These are phyloP conservation scores for Termitomyces sp. DNA, from an alignment of 1,284 basidiomycete species.

Conservation along the genomic window DNA sequence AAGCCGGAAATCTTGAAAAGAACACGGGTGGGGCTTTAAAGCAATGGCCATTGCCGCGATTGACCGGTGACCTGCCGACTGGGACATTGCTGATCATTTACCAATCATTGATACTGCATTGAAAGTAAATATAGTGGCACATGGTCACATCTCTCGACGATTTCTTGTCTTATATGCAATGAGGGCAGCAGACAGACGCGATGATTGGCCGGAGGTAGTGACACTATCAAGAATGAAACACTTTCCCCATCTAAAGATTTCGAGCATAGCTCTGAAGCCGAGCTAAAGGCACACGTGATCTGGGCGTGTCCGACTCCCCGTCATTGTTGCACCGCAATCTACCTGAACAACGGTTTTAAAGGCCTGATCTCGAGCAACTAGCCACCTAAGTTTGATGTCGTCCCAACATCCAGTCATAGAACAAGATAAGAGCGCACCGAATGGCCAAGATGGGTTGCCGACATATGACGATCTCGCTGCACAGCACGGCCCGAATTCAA, in stretches of 20 bases:
- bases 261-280: too few relatives aligned
- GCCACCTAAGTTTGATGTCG: constrained; percentile 6
- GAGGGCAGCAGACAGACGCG: not conserved
- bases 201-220: too few relatives aligned
- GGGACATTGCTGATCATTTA: not conserved
- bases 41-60: not conserved
- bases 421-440: constrained; percentile 43
- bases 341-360: not conserved
- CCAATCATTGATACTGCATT: not conserved
- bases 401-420: constrained; percentile 32
- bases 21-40: not conserved
- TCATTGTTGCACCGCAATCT: constrained; percentile 5
- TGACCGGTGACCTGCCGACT: not conserved
- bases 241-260: not conserved
- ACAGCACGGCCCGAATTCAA: constrained; percentile 72
- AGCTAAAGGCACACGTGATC: too few relatives aligned
- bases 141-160: not conserved
- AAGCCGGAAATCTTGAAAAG: not conserved
- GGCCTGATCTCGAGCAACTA: not conserved
- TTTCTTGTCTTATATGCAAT: not conserved
- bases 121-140: not conserved
- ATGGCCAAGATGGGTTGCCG: constrained; percentile 56
- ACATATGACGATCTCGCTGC: constrained; percentile 72
- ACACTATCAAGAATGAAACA: not conserved
- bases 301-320: not conserved